Evolutionary conservation across 768 basidiomycete genomes (phyloP).

Genomic region (Auriscalpium microsporum): DNA sequence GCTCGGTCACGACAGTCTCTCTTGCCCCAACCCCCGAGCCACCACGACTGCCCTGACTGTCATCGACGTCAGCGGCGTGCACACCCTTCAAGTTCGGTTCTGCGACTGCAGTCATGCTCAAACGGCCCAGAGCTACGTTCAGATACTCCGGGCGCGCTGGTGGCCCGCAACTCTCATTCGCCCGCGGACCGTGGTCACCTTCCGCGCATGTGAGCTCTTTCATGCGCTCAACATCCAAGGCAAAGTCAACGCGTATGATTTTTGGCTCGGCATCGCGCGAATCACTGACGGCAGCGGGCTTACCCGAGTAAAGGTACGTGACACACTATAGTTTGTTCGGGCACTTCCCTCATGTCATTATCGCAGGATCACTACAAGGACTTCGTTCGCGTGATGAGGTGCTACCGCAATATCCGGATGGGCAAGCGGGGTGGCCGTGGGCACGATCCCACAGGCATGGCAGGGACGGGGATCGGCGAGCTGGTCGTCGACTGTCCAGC

Average conservation of each 20-base stretch:
- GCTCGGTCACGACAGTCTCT: background rate
- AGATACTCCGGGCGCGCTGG: conserved; percentile 1
- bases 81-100: background rate
- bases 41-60: background rate
- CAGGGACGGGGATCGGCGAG: conserved; percentile 3
- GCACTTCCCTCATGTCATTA: too few relatives aligned
- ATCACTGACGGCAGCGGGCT: conserved; percentile 6
- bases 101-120: background rate
- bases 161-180: conserved; percentile 13
- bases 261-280: background rate
- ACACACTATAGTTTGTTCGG: too few relatives aligned
- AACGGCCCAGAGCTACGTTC: background rate
- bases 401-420: conserved; percentile 16
- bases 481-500: conserved; percentile 17
- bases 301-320: too few relatives aligned
- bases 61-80: background rate
- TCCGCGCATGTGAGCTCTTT: conserved; percentile 6
- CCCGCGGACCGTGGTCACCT: conserved; percentile 6
- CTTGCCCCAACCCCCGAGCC: background rate
- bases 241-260: too few relatives aligned
- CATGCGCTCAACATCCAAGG: conserved; percentile 4
- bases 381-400: conserved; percentile 9
- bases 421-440: conserved; percentile 16
- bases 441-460: conserved; percentile 12
- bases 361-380: too few relatives aligned